Evolutionary conservation across 345 rosid genomes (phyloP), one percentile per base, ranked within the genome.

Genomic region (Syzygium oleosum): DNA sequence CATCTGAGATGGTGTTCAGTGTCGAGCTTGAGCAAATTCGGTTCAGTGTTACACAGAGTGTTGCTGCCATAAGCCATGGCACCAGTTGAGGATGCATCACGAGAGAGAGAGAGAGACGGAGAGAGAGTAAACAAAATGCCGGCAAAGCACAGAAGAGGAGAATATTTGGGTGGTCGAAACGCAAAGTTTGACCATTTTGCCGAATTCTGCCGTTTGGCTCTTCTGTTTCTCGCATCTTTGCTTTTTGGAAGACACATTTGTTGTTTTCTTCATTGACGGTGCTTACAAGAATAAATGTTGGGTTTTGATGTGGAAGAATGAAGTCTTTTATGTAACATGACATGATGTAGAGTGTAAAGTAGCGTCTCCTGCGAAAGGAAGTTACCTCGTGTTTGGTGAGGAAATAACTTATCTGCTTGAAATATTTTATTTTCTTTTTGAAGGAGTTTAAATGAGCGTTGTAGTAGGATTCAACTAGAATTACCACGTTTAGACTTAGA

Each of bases 51-150:
- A 84, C 85, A 51, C 52, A 51, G 49, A 59, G 31, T 6, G 84
- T 19, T 51, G 90, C 83, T 52, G 51, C 55, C 22, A 21, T 59
- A 22, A 84, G 55, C 89, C 88, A 90, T 19, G 80, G 80, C 49
- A 73, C 80, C 11, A 73, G 80, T 38, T 73, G 80, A 46, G 10
- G 80, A 73, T 73, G 80, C 80, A 73, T 73, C 80, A 19, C 25
- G 80, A 73, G 49, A 4, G 49, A 34, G 12, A 15, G 68, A 61
- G 31, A 25, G 31, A 59, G 63, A 25, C 41, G 4, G 29, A 59
- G 65, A 58, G 29, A 5, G 29, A 27, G 68, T 59, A 5, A 59
- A 8, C 22, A 68, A 9, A 65, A 31, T 34, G 79, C 46, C 6
- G 43, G 79, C 79, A 31, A 34, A 68, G 43, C 79, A 68, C 17